Conservation (phyloP, 2,329 filamentous ascomycete genomes). For the Trichophyton benhamiae region DNA sequence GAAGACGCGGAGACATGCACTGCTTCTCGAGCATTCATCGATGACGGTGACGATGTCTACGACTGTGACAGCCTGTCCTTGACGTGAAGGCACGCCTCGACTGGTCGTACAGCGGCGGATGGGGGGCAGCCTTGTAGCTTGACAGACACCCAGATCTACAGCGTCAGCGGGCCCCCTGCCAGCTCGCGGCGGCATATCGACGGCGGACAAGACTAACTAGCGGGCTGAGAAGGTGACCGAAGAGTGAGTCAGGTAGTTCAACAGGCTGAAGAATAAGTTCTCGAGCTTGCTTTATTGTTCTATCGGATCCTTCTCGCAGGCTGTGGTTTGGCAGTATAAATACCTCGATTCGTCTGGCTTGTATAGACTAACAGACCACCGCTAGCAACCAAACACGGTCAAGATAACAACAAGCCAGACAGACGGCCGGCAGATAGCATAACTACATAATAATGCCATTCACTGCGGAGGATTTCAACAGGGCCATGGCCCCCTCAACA, state of each 20-base stretch:
- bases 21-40: too few relatives aligned
- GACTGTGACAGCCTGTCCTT: too few relatives aligned
- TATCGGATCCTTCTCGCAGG: background rate
- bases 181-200: too few relatives aligned
- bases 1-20: too few relatives aligned
- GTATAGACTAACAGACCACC: background rate
- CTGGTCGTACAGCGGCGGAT: too few relatives aligned
- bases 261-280: background rate
- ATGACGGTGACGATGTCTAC: too few relatives aligned
- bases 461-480: background rate
- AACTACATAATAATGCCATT: background rate
- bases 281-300: background rate
- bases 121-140: background rate
- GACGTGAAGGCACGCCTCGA: too few relatives aligned
- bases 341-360: background rate
- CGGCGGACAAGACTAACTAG: too few relatives aligned
- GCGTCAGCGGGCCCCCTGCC: background rate
- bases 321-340: background rate
- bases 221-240: too few relatives aligned
- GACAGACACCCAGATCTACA: background rate
- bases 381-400: background rate
- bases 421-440: background rate
- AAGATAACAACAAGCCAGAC: background rate
- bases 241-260: background rate
- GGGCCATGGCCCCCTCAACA: background rate